These are phyloP conservation scores for Aspergillus sp. DNA, from an alignment of 2,329 filamentous ascomycete genomes.

Conservation along the genomic window DNA sequence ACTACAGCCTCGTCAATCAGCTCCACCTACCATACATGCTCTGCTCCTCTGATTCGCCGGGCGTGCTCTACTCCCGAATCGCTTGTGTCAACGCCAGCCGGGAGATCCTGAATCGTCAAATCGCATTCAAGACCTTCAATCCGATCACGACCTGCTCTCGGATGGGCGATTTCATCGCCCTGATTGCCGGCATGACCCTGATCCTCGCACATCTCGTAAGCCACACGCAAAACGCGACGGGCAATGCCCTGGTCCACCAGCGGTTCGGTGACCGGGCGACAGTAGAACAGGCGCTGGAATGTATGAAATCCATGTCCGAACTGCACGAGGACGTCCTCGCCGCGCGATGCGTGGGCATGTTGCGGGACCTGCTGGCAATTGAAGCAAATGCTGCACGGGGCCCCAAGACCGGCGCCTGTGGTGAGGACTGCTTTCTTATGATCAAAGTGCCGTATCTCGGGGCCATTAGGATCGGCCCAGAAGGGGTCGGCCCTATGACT, in stretches of 20 bases:
- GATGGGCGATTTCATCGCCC: conserved; percentile 31
- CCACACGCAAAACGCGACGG: conserved; percentile 15
- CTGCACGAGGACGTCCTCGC: conserved; percentile 38
- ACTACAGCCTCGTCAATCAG: conserved; percentile 57
- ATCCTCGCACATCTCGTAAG: conserved; percentile 32
- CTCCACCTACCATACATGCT: conserved; percentile 63
- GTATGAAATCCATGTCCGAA: conserved; percentile 37
- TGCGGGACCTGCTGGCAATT: conserved; percentile 25
- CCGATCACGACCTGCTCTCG: conserved; percentile 29
- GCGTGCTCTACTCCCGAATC: conserved; percentile 53
- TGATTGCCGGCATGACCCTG: conserved; percentile 33
- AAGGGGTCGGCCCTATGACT: not conserved
- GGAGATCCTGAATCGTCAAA: conserved; percentile 55
- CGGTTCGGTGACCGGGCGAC: conserved; percentile 45
- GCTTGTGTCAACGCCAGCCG: conserved; percentile 57
- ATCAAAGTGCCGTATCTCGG: not conserved
- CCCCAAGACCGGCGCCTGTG: not conserved
- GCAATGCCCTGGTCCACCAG: conserved; percentile 41
- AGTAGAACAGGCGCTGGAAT: conserved; percentile 44
- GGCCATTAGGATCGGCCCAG: not conserved
- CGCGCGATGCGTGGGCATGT: conserved; percentile 27
- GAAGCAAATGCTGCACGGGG: conserved; percentile 15
- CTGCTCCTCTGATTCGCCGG: conserved; percentile 36
- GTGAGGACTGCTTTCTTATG: not conserved
- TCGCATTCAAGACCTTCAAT: conserved; percentile 49